Conservation (phyloP, 768 basidiomycete species). For the Tylopilus sp. region DNA sequence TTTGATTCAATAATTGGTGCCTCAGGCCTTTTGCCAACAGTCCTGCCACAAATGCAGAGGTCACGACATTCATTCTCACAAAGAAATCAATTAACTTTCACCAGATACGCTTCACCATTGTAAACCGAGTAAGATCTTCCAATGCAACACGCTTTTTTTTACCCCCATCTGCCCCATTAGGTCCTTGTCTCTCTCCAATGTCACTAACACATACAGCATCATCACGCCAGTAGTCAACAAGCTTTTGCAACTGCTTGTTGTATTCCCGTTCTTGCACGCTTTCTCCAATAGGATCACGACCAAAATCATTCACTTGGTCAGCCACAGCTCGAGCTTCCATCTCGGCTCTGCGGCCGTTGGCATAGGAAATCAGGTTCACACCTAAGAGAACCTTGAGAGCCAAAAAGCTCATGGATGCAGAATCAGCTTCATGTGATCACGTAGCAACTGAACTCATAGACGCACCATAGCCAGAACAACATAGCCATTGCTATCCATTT, state of each 20-base stretch:
- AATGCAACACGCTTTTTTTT: slow-evolving; percentile 58
- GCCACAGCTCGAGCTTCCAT: slow-evolving; percentile 75
- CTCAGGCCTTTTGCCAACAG: too few relatives aligned
- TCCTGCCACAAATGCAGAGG: too few relatives aligned
- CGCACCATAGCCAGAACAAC: slow-evolving; percentile 84
- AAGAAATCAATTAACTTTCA: too few relatives aligned
- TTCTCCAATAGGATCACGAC: slow-evolving; percentile 89
- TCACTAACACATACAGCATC: slow-evolving; percentile 65
- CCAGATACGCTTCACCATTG: slow-evolving; percentile 94
- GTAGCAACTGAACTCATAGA: slow-evolving; percentile 26
- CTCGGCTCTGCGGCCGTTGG: slow-evolving; percentile 65
- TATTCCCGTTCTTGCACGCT: slow-evolving; percentile 85
- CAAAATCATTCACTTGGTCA: slow-evolving; percentile 83
- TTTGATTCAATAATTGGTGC: too few relatives aligned
- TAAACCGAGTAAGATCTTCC: slow-evolving; percentile 90
- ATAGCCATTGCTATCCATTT: slow-evolving; percentile 66
- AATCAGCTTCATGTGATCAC: neutral
- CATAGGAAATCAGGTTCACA: slow-evolving; percentile 81
- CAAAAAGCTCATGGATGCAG: slow-evolving; percentile 52
- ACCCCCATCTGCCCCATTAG: slow-evolving; percentile 18
- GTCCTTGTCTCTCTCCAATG: slow-evolving; percentile 54
- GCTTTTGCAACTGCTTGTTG: slow-evolving; percentile 72
- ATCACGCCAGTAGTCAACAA: slow-evolving; percentile 67
- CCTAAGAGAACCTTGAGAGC: slow-evolving; percentile 93
- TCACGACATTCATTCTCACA: too few relatives aligned